Evolutionary conservation across 768 basidiomycete species (phyloP), one percentile per base, ranked within the genome.

Genomic region (Phaeolepiota aurea): DNA sequence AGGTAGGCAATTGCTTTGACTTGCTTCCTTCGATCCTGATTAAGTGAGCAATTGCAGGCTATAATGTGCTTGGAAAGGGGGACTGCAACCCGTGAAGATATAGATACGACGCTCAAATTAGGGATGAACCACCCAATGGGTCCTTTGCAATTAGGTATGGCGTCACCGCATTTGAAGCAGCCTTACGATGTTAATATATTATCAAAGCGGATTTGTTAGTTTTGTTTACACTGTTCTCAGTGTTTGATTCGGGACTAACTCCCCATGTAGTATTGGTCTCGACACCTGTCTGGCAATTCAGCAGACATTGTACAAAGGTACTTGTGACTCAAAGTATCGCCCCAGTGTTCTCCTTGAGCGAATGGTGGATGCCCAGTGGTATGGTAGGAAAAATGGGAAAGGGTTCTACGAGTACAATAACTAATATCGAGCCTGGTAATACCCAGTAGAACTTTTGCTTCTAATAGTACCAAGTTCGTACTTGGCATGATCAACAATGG

Each of bases 71-170:
- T 98, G 1, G 93, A 97, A 61, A 89, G 86, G 84, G 93, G 92
- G 1, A 76, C 82, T n/a, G 93, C 91, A 1, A 88, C 87, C 2
- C 78, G 87, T 15, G 90, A 96, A 38, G 91, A 97, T 55, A 96
- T 98, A 44, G 93, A 98, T 63, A 91, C 83, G 49, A 97, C 92
- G 0, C 75, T 97, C 37, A 85, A 82, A 55, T 68, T 97, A 15
- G 94, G 93, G 22, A 94, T 94, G 89, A 82, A 82, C 47, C 87
- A 92, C 53, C 90, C 91, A 2, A 93, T 96, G 87, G 92, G 93
- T 3, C 92, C 92, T 2, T 63, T 96, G 4, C 87, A 91, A 51
- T 74, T 94, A 13, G 90, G 87, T 78, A 48, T n/a, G 57, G 33
- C 7, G 31, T 32, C 13, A 12, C 16, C 25, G 32, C 39, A 37